Conservation (phyloP, 768 basidiomycete species). For the Tylopilus felleus region DNA sequence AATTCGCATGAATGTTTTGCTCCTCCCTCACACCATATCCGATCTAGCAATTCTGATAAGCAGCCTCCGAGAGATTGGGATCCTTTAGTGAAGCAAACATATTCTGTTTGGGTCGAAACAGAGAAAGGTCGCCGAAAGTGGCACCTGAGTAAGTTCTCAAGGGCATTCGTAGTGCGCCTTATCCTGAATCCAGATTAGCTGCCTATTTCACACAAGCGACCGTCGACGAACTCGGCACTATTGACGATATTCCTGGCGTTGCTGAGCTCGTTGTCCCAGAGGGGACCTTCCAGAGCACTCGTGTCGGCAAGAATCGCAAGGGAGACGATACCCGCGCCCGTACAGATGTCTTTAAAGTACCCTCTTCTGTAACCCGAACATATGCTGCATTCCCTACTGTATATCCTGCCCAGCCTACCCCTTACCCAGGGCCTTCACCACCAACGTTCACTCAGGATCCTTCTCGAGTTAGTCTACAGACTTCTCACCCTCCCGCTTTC, state of each 20-base stretch:
- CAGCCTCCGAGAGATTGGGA: constrained; percentile 62
- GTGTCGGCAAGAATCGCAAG: constrained; percentile 49
- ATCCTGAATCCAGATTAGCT: constrained; percentile 45
- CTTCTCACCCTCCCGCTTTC: constrained; percentile 21
- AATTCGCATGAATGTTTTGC: not conserved
- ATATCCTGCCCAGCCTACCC: constrained; percentile 27
- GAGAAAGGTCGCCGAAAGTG: constrained; percentile 68
- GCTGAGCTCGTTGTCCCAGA: constrained; percentile 62
- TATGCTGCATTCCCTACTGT: constrained; percentile 41
- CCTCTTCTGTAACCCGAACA: constrained; percentile 35
- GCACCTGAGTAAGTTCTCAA: constrained; percentile 65
- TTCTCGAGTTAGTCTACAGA: constrained; percentile 20
- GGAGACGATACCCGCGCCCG: constrained; percentile 38
- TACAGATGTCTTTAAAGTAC: constrained; percentile 30
- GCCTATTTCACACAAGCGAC: constrained; percentile 81
- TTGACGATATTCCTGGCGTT: constrained; percentile 63
- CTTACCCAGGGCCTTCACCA: constrained; percentile 23
- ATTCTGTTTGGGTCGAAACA: constrained; percentile 73
- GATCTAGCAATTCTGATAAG: constrained; percentile 39
- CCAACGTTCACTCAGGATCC: constrained; percentile 24
- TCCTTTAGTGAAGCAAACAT: constrained; percentile 77
- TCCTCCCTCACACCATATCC: constrained; percentile 5
- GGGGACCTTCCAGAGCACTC: constrained; percentile 66
- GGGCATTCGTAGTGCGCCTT: not conserved
- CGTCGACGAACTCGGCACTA: constrained; percentile 64